Base-by-base conservation (phyloP, 2,329 filamentous ascomycete species). In the Epichloe festucae region DNA sequence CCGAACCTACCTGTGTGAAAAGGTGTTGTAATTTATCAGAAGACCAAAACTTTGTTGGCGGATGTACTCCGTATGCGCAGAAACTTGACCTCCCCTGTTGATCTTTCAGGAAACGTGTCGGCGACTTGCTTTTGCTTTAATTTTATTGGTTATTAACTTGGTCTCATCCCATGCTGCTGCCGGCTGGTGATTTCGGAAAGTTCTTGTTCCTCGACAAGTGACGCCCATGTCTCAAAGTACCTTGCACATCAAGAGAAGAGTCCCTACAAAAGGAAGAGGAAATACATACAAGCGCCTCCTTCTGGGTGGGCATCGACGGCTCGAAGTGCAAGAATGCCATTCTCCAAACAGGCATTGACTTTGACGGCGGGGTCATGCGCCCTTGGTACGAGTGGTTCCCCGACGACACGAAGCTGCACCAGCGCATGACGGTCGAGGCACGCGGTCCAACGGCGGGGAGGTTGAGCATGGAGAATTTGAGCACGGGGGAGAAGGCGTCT, bases 381-480 rank as follows among this genome's bases (percentile, higher is more conserved):
- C 43, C 43, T 12, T 46, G 43, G 43, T 46, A 46, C 23, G 43
- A 46, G 23, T 46, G 43, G 43, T 46, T 31, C 27, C 51, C 51
- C 23, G 19, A 53, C 31, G 46, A 48, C 34, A 53, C 47, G 36
- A 46, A 46, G 41, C 39, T 11, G 19, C 50, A 53, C 48, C 14
- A n/a, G 35, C 19, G 48, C 40, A 36, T 50, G 48, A 35, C 39
- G 12, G 48, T 50, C 14, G 19, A 34, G 15, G 48, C 48, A 8
- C n/a, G 12, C 19, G 31, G 40, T 19, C 21, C 48, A 14, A 50
- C 48, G 27, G 40, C 41, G 15, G 48, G 48, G 11, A 31, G 34
- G 11, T 39, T 27, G 21, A 50, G 15, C 14, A 4, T 50, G 40
- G 48, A 50, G 48, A 50, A 50, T 27, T 27, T 50, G 23, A 44